These are phyloP conservation scores for Komagataella pastoris DNA, from an alignment of 805 yeast genomes.

Conservation along the genomic window DNA sequence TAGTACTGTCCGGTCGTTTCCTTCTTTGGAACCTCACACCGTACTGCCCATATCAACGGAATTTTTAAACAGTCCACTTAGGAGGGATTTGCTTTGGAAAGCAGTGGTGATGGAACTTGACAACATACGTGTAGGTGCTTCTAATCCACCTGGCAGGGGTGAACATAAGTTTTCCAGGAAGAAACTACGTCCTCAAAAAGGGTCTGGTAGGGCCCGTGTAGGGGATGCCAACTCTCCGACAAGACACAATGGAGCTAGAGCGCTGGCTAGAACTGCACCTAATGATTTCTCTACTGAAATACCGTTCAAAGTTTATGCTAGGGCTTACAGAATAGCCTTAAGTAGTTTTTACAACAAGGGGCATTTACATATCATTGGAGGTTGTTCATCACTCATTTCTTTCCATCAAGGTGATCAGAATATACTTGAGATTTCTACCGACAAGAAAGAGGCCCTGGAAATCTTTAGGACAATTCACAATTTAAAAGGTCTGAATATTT, in stretches of 20 bases:
- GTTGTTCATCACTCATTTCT: conserved; percentile 1
- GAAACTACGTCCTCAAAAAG: conserved; percentile 83
- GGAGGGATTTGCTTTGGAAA: conserved; percentile 89
- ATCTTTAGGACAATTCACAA: conserved; percentile 32
- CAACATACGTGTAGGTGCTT: conserved; percentile 76
- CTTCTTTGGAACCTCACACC: conserved; percentile 76
- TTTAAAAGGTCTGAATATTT: conserved; percentile 36
- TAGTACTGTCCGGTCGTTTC: conserved; percentile 71
- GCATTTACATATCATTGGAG: conserved; percentile 58
- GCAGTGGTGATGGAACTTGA: conserved; percentile 92
- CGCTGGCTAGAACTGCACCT: conserved; percentile 83
- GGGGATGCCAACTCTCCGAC: conserved; percentile 96
- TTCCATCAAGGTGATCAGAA: conserved; percentile 16
- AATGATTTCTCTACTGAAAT: conserved; percentile 75
- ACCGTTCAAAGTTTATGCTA: conserved; percentile 58
- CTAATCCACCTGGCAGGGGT: conserved; percentile 75
- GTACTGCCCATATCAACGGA: conserved; percentile 64
- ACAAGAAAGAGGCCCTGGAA: conserved; percentile 15
- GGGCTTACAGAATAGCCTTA: conserved; percentile 73
- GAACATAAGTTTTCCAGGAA: conserved; percentile 76
- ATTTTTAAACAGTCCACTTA: conserved; percentile 60
- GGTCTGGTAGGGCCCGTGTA: conserved; percentile 87
- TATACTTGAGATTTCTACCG: conserved; percentile 14
- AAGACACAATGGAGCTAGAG: conserved; percentile 80
- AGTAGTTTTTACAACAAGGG: conserved; percentile 73